Evolutionary conservation across 2,329 filamentous ascomycete species (phyloP), one percentile per base, ranked within the genome.

Genomic region (Fusarium sp.): DNA sequence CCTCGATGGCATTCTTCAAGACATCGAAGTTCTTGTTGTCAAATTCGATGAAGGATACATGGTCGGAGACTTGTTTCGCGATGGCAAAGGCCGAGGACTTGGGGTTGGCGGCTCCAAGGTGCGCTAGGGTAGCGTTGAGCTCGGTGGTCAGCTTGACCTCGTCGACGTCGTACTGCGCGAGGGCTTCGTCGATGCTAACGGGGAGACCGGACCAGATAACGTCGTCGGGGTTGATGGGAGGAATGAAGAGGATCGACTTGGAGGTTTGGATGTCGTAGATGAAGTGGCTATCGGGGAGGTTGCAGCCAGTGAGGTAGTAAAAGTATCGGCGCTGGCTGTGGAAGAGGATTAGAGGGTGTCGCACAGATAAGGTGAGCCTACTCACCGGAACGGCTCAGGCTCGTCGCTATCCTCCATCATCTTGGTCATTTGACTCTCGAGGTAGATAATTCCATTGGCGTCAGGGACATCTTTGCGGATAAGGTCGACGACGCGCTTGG

Each of bases 131-230:
- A n/a, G 88, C 81, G 77, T 96, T 94, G 71, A 97, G 83, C 44
- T 96, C 90, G 52, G 87, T 88, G 11, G 89, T 90, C 65, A 88
- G 88, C 59, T 87, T 85, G 67, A 95, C 93, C 35, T 88, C 83
- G 77, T 98, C 95, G 67, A 96, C 88, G 70, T 97, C 93, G 81
- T 93, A 98, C 67, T 87, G 85, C 47, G 87, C 80, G 63, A 91
- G 81, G 8, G 95, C 95, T 75, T 97, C 91, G 41, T 91, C 85
- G 33, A 86, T 81, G 35, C 89, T 92, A 63, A 96, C 82, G 0
- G 95, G 96, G 17, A 98, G 85, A 14, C 96, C 96, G 27, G 91
- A 92, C 95, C 95, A 99, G 75, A 98, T 93, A 60, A 98, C 94
- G 55, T 89, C 90, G 43, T 96, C 92, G n/a, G 93, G 87, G 72